Percentiles rank a stretch among this genome's conserved stretches.
Conservation (phyloP, 805 yeast species). For the Dipodascopsis tothii region DNA sequence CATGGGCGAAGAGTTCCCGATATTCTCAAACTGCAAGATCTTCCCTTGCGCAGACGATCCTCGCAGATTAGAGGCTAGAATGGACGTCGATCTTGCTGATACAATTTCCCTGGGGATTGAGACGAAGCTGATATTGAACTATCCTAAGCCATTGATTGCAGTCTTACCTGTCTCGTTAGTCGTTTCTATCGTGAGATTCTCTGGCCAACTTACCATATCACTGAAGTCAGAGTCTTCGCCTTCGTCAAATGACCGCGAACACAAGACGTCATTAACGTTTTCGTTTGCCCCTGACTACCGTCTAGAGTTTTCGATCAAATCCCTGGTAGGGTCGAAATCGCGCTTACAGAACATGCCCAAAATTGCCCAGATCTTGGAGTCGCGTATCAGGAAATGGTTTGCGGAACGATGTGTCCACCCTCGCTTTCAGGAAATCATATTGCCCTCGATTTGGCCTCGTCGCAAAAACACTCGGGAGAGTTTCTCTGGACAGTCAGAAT, state of each 20-base stretch:
- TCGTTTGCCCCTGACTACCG: slow-evolving; percentile 88
- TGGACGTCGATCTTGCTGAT: neutral
- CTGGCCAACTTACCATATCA: slow-evolving; percentile 71
- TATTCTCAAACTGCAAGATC: slow-evolving; percentile 86
- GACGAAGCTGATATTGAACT: slow-evolving; percentile 68
- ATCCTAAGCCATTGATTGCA: slow-evolving; percentile 78
- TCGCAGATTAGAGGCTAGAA: slow-evolving; percentile 39
- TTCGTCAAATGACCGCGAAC: slow-evolving; percentile 5
- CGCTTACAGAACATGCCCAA: slow-evolving; percentile 90
- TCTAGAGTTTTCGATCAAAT: slow-evolving; percentile 78
- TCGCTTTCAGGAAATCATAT: slow-evolving; percentile 70
- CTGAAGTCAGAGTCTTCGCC: slow-evolving; percentile 34
- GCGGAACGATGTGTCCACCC: slow-evolving; percentile 92
- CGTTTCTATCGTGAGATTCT: slow-evolving; percentile 83
- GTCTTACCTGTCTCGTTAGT: slow-evolving; percentile 75
- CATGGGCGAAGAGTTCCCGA: slow-evolving; percentile 91
- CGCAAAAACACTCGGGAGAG: slow-evolving; percentile 25
- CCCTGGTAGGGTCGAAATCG: slow-evolving; percentile 86
- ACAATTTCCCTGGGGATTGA: slow-evolving; percentile 64
- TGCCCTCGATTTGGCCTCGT: slow-evolving; percentile 76
- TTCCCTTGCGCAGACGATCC: slow-evolving; percentile 47
- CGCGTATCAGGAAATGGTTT: slow-evolving; percentile 77
- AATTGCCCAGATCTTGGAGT: slow-evolving; percentile 75
- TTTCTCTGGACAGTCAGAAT: neutral
- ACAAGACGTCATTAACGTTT: slow-evolving; percentile 64